phyloP scores from a whole-genome alignment of 1,284 basidiomycete genomes.

The Vanrija humicola region DNA sequence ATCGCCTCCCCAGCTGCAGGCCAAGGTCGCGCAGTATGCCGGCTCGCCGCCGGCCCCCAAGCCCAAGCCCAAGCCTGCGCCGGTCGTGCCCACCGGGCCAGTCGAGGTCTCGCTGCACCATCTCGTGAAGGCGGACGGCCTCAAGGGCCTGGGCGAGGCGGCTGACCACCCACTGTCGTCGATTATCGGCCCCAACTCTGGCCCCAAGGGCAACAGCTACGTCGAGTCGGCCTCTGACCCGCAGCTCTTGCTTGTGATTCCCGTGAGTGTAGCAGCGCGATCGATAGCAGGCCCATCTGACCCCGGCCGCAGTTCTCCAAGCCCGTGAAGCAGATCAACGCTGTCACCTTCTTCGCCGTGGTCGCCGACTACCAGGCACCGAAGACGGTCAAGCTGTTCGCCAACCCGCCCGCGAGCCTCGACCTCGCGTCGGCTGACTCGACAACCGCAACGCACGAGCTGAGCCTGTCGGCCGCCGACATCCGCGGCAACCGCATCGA shows the following conservation, averaged over 20 bases:
- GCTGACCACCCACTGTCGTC: slow-evolving; percentile 59
- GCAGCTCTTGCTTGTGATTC: slow-evolving; percentile 68
- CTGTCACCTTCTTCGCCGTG: slow-evolving; percentile 61
- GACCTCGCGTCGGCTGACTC: slow-evolving; percentile 58
- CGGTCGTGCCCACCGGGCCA: slow-evolving; percentile 10
- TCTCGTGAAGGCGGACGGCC: slow-evolving; percentile 40
- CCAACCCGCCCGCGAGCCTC: slow-evolving; percentile 59
- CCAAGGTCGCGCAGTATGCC: slow-evolving; percentile 38
- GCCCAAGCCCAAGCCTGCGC: slow-evolving; percentile 4
- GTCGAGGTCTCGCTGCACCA: slow-evolving; percentile 36
- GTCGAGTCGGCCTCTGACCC: slow-evolving; percentile 71
- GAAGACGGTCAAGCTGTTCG: slow-evolving; percentile 59
- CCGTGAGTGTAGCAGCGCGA: slow-evolving; percentile 52
- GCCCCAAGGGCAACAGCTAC: slow-evolving; percentile 55
- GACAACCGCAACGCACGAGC: slow-evolving; percentile 47
- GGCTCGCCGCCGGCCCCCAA: slow-evolving; percentile 33
- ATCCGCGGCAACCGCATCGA: slow-evolving; percentile 58
- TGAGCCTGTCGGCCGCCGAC: slow-evolving; percentile 44
- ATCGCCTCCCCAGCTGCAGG: slow-evolving; percentile 41
- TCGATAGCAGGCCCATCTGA: background rate
- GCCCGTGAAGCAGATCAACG: slow-evolving; percentile 62
- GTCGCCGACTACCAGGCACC: slow-evolving; percentile 57
- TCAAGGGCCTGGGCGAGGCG: slow-evolving; percentile 74
- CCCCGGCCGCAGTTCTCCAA: slow-evolving; percentile 64
- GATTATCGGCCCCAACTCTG: slow-evolving; percentile 56